Conservation (phyloP, 176 grass and related monocot species). For the Eragrostis nindensis region DNA sequence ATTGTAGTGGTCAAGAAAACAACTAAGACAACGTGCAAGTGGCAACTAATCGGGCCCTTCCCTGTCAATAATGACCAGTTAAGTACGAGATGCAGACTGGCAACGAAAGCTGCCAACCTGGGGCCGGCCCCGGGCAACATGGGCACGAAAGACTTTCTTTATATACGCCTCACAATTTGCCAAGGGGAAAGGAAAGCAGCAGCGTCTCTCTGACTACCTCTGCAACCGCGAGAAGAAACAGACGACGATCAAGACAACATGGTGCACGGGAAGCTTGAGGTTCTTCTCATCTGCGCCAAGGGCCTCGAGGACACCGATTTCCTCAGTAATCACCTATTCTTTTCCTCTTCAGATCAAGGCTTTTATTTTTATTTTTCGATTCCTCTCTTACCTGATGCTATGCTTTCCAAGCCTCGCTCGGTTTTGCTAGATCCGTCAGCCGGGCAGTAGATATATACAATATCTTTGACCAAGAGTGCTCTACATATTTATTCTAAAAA, state of each 20-base stretch:
- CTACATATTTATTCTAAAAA: no score
- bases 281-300: slow-evolving; percentile 71
- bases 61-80: slow-evolving; percentile 1
- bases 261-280: slow-evolving; percentile 63
- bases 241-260: slow-evolving; percentile 19
- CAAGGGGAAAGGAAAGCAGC: slow-evolving; percentile 4
- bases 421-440: not conserved
- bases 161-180: not conserved
- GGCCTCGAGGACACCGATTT: slow-evolving; percentile 67
- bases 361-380: no score
- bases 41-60: not conserved
- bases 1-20: not conserved
- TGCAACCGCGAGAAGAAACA: not conserved
- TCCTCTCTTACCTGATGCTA: not conserved
- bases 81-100: slow-evolving; percentile 18
- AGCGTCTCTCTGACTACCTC: not conserved
- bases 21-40: not conserved
- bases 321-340: slow-evolving; percentile 6
- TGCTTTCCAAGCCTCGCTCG: not conserved
- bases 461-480: no score
- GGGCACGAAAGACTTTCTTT: not conserved
- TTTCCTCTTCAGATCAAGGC: not conserved
- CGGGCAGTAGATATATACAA: not conserved
- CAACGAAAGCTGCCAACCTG: not conserved
- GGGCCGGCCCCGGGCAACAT: not conserved